These are phyloP conservation scores for Alternaria atra DNA, from an alignment of 2,329 filamentous ascomycete genomes.

Conservation along the genomic window DNA sequence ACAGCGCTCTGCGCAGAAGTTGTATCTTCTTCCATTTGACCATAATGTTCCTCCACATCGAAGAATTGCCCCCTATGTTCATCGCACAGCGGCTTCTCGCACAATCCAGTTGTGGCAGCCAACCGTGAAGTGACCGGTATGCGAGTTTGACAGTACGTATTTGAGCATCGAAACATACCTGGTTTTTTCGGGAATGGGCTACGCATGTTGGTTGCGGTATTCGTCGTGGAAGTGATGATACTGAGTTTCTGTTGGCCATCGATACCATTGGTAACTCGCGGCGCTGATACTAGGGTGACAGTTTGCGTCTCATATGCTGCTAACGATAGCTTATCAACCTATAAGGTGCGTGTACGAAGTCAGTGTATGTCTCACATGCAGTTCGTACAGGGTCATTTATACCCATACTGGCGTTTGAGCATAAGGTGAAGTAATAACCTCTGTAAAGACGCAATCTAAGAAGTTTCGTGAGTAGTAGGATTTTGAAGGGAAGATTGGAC, in stretches of 20 bases:
- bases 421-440: neutral
- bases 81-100: neutral
- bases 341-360: too few relatives aligned
- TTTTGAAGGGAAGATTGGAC: conserved; percentile 4
- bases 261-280: neutral
- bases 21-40: neutral
- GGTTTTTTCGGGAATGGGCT: conserved; percentile 12
- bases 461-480: neutral
- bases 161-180: conserved; percentile 6
- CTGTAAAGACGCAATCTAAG: neutral
- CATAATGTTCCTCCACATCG: neutral
- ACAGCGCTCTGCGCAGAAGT: neutral
- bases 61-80: conserved; percentile 5
- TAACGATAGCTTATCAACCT: conserved; percentile 2
- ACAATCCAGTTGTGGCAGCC: neutral
- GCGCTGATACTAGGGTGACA: neutral
- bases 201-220: neutral
- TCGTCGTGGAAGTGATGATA: neutral
- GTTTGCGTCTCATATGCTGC: conserved; percentile 2
- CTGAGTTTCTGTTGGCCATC: neutral
- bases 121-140: neutral
- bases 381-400: too few relatives aligned
- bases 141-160: conserved; percentile 2
- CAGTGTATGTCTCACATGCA: too few relatives aligned
- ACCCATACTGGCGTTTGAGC: neutral